Evolutionary conservation across 495 filamentous ascomycete genomes (phyloP).

Genomic region (Talaromyces thailandensis): DNA sequence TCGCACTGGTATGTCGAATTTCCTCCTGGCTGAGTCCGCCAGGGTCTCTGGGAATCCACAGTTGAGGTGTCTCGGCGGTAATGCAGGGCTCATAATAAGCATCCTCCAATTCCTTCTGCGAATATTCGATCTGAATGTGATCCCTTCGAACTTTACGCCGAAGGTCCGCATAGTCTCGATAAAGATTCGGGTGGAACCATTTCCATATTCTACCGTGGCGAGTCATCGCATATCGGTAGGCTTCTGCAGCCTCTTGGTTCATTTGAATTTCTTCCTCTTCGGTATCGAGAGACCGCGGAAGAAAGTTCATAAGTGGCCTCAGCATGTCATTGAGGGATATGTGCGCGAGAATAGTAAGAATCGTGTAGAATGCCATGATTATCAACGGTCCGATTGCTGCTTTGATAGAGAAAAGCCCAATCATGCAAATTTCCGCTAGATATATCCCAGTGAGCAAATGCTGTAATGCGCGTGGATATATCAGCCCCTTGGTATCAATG

Average conservation of each 20-base stretch:
- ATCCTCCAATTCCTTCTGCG: conserved; percentile 41
- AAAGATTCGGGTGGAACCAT: conserved; percentile 71
- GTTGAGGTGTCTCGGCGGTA: conserved; percentile 42
- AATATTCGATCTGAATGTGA: conserved; percentile 42
- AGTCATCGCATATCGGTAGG: conserved; percentile 6
- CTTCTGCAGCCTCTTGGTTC: conserved; percentile 22
- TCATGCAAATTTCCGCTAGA: conserved; percentile 72
- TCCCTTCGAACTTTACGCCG: conserved; percentile 60
- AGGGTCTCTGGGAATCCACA: conserved; percentile 65
- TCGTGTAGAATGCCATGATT: conserved; percentile 66
- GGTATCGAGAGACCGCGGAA: conserved; percentile 49
- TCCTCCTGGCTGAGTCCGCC: conserved; percentile 57
- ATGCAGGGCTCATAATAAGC: conserved; percentile 65
- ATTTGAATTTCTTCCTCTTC: conserved; percentile 34
- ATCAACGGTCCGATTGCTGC: conserved; percentile 62
- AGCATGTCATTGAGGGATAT: conserved; percentile 66
- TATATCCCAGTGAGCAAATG: conserved; percentile 82
- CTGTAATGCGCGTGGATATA: conserved; percentile 80
- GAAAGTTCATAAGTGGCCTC: conserved; percentile 62
- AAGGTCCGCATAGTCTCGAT: conserved; percentile 59
- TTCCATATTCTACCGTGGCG: conserved; percentile 38
- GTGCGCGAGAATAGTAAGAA: conserved; percentile 73
- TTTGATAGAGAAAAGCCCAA: conserved; percentile 72
- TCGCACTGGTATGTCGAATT: conserved; percentile 43
- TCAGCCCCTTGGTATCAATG: conserved; percentile 80